A percentile compares a stretch with the other conserved stretches of the same genome.
Evolutionary conservation across 495 filamentous ascomycete species (phyloP).

Genomic region (Podospora didyma): DNA sequence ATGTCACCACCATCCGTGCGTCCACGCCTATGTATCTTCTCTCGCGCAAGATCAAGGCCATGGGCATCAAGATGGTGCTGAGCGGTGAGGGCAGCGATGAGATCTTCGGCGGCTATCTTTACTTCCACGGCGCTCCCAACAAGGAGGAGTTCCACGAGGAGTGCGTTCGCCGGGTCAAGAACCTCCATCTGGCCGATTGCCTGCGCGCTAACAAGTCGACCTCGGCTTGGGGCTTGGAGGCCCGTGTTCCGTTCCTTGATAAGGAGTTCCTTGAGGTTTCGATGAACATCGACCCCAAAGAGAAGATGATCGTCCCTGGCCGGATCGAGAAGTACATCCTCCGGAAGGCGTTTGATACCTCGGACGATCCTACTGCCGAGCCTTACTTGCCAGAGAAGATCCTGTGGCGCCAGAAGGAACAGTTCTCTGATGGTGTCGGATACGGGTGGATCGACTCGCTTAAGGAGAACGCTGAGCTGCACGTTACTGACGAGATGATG

Average conservation of each 20-base stretch:
- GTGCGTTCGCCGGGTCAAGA: conserved; percentile 87
- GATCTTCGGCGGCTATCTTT: conserved; percentile 97
- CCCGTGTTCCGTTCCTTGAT: conserved; percentile 96
- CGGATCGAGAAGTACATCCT: conserved; percentile 96
- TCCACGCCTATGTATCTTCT: conserved; percentile 99
- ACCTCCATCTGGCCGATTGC: conserved; percentile 92
- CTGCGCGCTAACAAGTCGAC: conserved; percentile 98
- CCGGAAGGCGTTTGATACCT: conserved; percentile 93
- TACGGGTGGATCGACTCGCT: conserved; percentile 98
- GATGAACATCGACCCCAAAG: conserved; percentile 88
- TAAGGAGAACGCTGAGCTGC: conserved; percentile 84
- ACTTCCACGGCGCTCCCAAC: conserved; percentile 92
- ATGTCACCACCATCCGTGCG: conserved; percentile 97
- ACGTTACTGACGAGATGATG: conserved; percentile 94
- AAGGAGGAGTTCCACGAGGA: conserved; percentile 90
- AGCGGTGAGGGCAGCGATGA: conserved; percentile 96
- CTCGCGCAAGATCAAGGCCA: conserved; percentile 95
- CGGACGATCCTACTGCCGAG: conserved; percentile 68
- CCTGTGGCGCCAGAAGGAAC: conserved; percentile 98
- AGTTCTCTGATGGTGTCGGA: conserved; percentile 96
- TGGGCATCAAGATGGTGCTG: conserved; percentile 99
- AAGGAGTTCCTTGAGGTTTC: conserved; percentile 87
- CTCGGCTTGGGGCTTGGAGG: conserved; percentile 97
- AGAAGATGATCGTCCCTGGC: conserved; percentile 92
- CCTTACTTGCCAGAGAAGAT: conserved; percentile 93